These are phyloP conservation scores for Antitrichia curtipendula DNA, from an alignment of 225 moss, liverwort and hornwort genomes.

Conservation along the genomic window DNA sequence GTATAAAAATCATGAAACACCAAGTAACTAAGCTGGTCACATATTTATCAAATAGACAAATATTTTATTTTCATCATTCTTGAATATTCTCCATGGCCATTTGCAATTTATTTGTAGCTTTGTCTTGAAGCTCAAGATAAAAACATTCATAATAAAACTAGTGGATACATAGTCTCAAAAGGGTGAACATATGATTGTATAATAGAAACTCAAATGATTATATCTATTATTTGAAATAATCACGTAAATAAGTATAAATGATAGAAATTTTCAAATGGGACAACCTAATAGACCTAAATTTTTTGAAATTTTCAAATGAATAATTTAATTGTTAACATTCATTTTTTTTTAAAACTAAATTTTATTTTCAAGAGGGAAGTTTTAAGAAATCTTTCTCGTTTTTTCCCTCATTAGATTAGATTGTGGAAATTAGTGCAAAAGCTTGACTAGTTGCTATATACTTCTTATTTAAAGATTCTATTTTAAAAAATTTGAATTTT, in stretches of 20 bases:
- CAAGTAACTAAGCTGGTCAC: background rate
- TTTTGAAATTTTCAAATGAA: background rate
- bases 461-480: background rate
- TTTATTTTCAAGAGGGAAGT: accelerated
- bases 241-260: background rate
- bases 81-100: background rate
- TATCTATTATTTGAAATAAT: background rate
- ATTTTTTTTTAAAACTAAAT: background rate
- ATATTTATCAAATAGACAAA: background rate
- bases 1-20: background rate
- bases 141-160: background rate
- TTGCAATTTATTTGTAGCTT: background rate
- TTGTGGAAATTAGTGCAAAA: background rate
- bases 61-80: background rate
- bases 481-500: background rate
- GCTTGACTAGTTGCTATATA: background rate
- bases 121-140: background rate
- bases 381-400: background rate
- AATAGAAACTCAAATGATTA: background rate
- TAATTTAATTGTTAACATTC: background rate
- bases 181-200: background rate
- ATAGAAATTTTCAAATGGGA: background rate
- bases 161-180: background rate
- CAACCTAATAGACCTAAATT: background rate
- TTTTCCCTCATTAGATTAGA: background rate